phyloP scores from a whole-genome alignment of 176 grass and related monocot genomes.

The Puya raimondii region DNA sequence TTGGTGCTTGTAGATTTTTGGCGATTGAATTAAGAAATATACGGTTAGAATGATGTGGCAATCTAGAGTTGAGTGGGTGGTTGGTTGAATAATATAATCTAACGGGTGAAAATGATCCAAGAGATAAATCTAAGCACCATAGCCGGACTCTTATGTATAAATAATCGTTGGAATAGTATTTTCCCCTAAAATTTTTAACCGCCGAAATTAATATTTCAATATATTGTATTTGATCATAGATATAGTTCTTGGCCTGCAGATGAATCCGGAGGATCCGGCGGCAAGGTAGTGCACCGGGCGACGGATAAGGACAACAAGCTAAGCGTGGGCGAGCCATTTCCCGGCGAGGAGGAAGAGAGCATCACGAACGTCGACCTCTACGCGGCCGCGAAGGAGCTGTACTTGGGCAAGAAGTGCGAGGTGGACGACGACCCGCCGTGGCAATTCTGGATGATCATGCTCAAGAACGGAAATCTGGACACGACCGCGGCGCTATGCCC shows the following conservation, averaged over 20 bases:
- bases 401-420: slow-evolving; percentile 59
- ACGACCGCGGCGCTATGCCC: slow-evolving; percentile 61
- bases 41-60: too few relatives aligned
- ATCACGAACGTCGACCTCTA: slow-evolving; percentile 45
- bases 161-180: too few relatives aligned
- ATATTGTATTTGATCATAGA: too few relatives aligned
- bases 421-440: slow-evolving; percentile 49
- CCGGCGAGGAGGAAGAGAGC: not conserved
- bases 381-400: slow-evolving; percentile 66
- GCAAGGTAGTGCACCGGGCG: slow-evolving; percentile 49
- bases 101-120: too few relatives aligned
- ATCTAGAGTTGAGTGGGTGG: too few relatives aligned
- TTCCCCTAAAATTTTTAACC: too few relatives aligned
- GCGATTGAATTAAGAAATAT: too few relatives aligned
- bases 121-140: too few relatives aligned
- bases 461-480: slow-evolving; percentile 94
- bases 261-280: slow-evolving; percentile 19
- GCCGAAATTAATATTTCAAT: too few relatives aligned
- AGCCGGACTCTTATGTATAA: too few relatives aligned
- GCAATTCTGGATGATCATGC: slow-evolving; percentile 99
- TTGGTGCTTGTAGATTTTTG: too few relatives aligned
- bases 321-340: slow-evolving; percentile 37
- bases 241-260: not conserved
- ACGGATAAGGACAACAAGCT: slow-evolving; percentile 55
- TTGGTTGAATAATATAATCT: too few relatives aligned